These are phyloP conservation scores for Malus hybrid DNA, from an alignment of 331 rosid species.

Conservation along the genomic window DNA sequence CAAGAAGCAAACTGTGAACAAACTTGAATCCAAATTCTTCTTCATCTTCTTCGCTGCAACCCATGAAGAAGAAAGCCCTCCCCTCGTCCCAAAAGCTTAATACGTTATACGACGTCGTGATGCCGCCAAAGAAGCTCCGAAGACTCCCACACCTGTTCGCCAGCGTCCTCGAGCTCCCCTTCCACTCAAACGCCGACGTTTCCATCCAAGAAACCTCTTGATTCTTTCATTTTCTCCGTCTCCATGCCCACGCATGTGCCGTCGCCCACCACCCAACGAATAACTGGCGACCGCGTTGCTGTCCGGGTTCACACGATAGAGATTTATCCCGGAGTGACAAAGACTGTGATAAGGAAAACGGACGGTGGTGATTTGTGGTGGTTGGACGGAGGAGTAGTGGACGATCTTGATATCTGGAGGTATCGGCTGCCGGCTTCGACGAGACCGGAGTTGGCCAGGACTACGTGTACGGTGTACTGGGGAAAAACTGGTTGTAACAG, in stretches of 20 bases:
- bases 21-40: no score
- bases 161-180: not conserved
- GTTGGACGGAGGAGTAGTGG: not conserved
- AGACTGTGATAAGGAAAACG: not conserved
- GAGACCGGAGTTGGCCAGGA: conserved; percentile 40
- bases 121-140: no score
- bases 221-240: not conserved
- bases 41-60: no score
- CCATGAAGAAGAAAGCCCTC: no score
- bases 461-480: conserved; percentile 7
- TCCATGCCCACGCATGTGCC: not conserved
- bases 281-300: not conserved
- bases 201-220: not conserved
- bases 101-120: no score
- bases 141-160: not conserved
- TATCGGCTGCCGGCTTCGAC: conserved; percentile 41
- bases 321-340: not conserved
- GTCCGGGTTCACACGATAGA: not conserved
- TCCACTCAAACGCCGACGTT: not conserved
- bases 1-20: no score
- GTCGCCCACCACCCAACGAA: not conserved
- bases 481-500: not conserved
- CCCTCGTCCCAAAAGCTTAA: no score
- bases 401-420: conserved; percentile 30
- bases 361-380: not conserved